These are phyloP conservation scores for Saturnispora kantuleensis DNA, from an alignment of 805 yeast genomes.

Conservation along the genomic window DNA sequence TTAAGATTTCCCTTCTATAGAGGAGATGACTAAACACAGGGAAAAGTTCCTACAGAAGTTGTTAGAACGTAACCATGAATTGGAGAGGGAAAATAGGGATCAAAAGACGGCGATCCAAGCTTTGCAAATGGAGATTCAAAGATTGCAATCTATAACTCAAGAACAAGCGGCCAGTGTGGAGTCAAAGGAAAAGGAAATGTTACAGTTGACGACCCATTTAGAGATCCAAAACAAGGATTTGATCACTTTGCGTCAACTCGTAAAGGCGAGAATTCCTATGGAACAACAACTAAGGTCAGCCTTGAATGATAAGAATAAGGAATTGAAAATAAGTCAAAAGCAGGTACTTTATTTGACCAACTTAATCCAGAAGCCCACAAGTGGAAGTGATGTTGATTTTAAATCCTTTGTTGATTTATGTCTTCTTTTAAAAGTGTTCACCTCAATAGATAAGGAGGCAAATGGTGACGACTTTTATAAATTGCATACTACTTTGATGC, in stretches of 20 bases:
- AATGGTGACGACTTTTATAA: background rate
- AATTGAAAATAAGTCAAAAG: constrained; percentile 2
- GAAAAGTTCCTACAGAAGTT: constrained; percentile 6
- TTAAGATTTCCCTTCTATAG: no score
- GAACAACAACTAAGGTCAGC: background rate
- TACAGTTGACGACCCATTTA: background rate
- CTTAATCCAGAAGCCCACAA: background rate
- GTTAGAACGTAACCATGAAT: background rate
- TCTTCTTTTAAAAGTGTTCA: constrained; percentile 2
- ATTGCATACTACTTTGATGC: background rate
- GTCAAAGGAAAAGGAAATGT: background rate
- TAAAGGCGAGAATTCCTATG: background rate
- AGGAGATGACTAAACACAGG: background rate
- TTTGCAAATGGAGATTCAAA: background rate
- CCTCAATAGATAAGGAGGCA: background rate
- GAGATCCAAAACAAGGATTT: background rate
- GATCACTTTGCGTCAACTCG: background rate
- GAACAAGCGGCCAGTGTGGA: background rate
- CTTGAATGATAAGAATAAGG: background rate
- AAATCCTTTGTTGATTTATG: constrained; percentile 6
- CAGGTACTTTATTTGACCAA: constrained; percentile 5
- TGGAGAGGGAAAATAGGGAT: background rate
- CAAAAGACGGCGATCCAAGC: background rate
- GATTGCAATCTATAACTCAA: background rate
- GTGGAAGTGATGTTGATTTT: background rate